Percentiles rank a stretch among this genome's conserved stretches.
These are phyloP conservation scores for Epithele typhae DNA, from an alignment of 768 basidiomycete genomes.

Conservation along the genomic window DNA sequence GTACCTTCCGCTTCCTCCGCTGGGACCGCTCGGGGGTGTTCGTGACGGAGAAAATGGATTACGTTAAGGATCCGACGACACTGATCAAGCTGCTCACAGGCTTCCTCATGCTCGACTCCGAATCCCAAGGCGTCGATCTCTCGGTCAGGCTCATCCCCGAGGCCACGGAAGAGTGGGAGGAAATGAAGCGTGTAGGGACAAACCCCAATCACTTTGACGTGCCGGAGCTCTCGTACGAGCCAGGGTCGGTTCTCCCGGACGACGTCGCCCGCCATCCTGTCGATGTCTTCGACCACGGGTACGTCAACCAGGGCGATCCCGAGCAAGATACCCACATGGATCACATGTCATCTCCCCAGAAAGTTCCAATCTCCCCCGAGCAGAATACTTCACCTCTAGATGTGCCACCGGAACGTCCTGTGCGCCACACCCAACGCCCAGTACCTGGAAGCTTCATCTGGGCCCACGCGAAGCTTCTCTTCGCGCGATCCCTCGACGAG, in stretches of 20 bases:
- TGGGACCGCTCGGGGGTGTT: slow-evolving; percentile 1
- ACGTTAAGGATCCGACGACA: not conserved
- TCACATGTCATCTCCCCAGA: too few species aligned
- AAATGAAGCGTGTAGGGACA: not conserved
- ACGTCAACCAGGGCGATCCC: too few species aligned
- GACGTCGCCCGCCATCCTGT: not conserved
- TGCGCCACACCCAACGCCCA: too few species aligned
- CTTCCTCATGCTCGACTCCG: not conserved
- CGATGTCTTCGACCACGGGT: too few species aligned
- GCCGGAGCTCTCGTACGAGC: too few species aligned
- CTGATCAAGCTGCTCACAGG: not conserved
- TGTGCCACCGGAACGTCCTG: not conserved
- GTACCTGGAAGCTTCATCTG: not conserved
- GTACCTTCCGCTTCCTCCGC: not conserved
- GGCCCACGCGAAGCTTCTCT: not conserved
- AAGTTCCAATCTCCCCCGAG: too few species aligned
- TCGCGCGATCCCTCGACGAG: not conserved
- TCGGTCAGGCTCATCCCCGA: not conserved
- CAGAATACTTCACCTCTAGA: too few species aligned
- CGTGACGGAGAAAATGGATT: not conserved
- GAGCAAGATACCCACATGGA: too few species aligned
- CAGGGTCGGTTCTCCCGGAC: not conserved
- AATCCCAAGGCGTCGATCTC: slow-evolving; percentile 2
- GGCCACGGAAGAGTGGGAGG: not conserved
- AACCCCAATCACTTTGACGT: too few species aligned